phyloP scores from a whole-genome alignment of 441 rosid species.

The Aleurites moluccanus region DNA sequence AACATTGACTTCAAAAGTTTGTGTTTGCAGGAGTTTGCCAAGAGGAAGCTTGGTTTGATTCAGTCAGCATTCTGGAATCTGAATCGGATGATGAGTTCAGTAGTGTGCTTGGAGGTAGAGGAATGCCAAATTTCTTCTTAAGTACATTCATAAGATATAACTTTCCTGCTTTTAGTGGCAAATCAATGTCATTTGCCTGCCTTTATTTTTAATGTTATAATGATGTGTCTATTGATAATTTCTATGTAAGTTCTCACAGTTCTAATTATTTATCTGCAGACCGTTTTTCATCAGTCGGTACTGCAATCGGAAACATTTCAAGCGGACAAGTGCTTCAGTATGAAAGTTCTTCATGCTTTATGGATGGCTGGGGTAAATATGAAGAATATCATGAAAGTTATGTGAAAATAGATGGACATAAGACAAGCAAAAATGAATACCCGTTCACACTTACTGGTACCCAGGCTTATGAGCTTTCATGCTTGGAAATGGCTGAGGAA shows the following conservation, averaged over 20 bases:
- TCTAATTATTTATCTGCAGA: constrained; percentile 38
- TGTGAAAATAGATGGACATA: constrained; percentile 67
- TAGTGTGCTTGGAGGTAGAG: constrained; percentile 74
- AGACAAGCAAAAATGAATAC: constrained; percentile 44
- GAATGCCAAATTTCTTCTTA: not conserved
- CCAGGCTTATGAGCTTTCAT: constrained; percentile 39
- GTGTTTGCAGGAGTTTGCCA: constrained; percentile 55
- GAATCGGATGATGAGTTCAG: constrained; percentile 82
- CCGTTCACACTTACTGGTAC: constrained; percentile 36
- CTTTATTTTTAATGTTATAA: not conserved
- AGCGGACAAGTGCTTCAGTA: constrained; percentile 73
- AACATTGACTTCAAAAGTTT: constrained; percentile 2
- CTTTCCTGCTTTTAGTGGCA: not conserved
- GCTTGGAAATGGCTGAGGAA: constrained; percentile 49
- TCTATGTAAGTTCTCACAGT: not conserved
- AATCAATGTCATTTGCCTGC: not conserved
- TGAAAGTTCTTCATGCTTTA: constrained; percentile 61
- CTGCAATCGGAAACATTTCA: constrained; percentile 45
- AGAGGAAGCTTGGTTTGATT: constrained; percentile 92
- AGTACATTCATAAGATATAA: not conserved
- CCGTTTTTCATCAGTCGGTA: constrained; percentile 45
- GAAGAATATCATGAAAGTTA: constrained; percentile 71
- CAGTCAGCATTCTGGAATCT: constrained; percentile 74
- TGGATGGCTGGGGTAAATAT: constrained; percentile 56
- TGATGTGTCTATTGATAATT: not conserved